Base-by-base conservation (phyloP, 169 alveolate species). In the Eimeria zaria region DNA sequence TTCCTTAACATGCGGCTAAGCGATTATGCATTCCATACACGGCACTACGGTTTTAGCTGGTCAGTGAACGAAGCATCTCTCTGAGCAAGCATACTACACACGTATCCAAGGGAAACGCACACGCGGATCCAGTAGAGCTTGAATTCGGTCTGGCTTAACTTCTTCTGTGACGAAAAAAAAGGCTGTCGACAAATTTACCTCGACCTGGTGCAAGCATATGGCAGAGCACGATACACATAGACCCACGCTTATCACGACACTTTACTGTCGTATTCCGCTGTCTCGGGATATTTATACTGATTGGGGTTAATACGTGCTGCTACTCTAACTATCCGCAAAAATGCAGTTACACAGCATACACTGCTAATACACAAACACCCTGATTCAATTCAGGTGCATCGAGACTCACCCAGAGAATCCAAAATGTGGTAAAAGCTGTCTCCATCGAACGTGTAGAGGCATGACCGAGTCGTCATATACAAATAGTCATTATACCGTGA, bases 371-470 rank as follows among this genome's bases (percentile, higher is more conserved):
- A 36, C 24, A 8, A 36, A 69, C n/a, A 36, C 51, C 36, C 30
- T 33, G n/a, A 30, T 33, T 58, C 16, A 18, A 18, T 53, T 33
- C 30, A 0, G 48, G 33, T 53, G 69, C 53, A 0, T 55, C n/a
- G 30, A 55, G 18, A 27, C 80, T 53, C 48, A 83, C 91, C 91
- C 39, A 83, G 73, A 4, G 91, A 83, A 39, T 83, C 91, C 91
- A 83, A 83, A 83, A 83, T 24, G 91, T 83, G 91, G 48, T 83
- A 83, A 58, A 83, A 83, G 30, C 16, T 60, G 69, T 83, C 76
- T 36, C 91, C 74, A 74, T 83, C 91, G 71, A 83, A 83, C 74
- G 91, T 55, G 60, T 18, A 83, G 18, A 83, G 91, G 91, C 91
- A 83, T 14, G 91, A 83, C 39, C 91, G 30, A 18, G 91, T 22